A percentile compares a stretch with the other conserved stretches of the same genome.
Evolutionary conservation across 1,139 yeast genomes (phyloP).

Genomic region (Trichomonascaceae sp.): DNA sequence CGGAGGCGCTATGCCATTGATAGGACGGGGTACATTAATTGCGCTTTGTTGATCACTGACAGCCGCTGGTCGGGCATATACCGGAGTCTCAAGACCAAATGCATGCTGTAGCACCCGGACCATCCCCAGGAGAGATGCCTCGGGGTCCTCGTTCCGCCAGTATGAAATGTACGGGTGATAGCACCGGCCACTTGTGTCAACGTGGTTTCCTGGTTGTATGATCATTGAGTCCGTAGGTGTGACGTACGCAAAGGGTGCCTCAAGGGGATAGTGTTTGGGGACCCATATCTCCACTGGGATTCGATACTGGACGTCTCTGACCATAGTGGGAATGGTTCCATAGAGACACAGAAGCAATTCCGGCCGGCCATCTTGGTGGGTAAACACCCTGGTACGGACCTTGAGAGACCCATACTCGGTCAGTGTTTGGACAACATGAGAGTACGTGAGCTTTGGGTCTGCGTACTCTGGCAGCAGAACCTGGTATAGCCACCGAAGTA

Average conservation of each 20-base stretch:
- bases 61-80: constrained; percentile 31
- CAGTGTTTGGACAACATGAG: constrained; percentile 47
- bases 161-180: constrained; percentile 54
- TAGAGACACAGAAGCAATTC: constrained; percentile 48
- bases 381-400: constrained; percentile 61
- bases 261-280: constrained; percentile 53
- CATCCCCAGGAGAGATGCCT: constrained; percentile 28
- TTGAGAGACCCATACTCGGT: constrained; percentile 38
- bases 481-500: constrained; percentile 45
- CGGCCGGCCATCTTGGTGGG: constrained; percentile 45
- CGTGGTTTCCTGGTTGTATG: constrained; percentile 48
- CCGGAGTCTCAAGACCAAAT: constrained; percentile 38
- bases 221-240: constrained; percentile 37
- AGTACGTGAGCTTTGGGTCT: constrained; percentile 40
- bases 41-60: too few relatives aligned
- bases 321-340: constrained; percentile 38
- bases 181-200: constrained; percentile 63
- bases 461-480: constrained; percentile 43
- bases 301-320: constrained; percentile 23
- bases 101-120: constrained; percentile 29
- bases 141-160: constrained; percentile 36
- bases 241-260: constrained; percentile 52
- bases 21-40: too few relatives aligned
- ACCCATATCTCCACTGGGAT: constrained; percentile 70
- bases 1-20: background rate